phyloP scores from a whole-genome alignment of 2,329 filamentous ascomycete genomes.

The Verticillium zaregamsianum region DNA sequence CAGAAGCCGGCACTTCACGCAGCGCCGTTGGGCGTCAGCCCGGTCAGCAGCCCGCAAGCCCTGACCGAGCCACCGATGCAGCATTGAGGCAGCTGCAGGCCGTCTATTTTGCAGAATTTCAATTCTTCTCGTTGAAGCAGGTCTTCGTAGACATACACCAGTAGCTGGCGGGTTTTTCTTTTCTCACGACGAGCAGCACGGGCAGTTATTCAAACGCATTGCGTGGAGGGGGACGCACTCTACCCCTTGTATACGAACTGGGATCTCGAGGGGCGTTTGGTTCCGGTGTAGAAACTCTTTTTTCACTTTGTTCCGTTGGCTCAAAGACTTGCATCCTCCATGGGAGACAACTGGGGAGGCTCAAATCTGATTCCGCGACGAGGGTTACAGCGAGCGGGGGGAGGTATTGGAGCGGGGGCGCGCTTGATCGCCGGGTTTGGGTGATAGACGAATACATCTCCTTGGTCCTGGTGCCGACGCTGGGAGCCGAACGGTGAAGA shows the following conservation, averaged over 20 bases:
- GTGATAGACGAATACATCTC: background rate
- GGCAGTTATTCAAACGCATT: background rate
- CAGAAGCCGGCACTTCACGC: constrained; percentile 81
- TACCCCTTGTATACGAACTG: background rate
- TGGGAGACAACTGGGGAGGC: background rate
- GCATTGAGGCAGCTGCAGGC: background rate
- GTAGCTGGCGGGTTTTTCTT: background rate
- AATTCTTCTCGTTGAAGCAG: constrained; percentile 12
- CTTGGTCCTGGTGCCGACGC: background rate
- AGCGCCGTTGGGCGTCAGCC: constrained; percentile 74
- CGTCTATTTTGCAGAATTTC: constrained; percentile 18
- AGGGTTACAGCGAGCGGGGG: background rate
- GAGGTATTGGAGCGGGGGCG: background rate
- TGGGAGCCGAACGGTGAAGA: background rate
- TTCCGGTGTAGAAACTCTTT: background rate
- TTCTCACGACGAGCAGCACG: background rate
- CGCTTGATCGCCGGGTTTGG: background rate
- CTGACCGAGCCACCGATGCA: background rate
- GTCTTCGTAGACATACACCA: constrained; percentile 5
- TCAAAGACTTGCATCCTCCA: background rate
- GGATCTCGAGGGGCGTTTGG: background rate
- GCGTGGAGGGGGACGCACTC: background rate
- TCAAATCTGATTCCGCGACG: background rate
- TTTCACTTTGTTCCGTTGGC: background rate
- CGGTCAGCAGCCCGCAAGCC: constrained; percentile 35